These are phyloP conservation scores for Boletus vinaceobasis DNA, from an alignment of 768 basidiomycete genomes.

Conservation along the genomic window DNA sequence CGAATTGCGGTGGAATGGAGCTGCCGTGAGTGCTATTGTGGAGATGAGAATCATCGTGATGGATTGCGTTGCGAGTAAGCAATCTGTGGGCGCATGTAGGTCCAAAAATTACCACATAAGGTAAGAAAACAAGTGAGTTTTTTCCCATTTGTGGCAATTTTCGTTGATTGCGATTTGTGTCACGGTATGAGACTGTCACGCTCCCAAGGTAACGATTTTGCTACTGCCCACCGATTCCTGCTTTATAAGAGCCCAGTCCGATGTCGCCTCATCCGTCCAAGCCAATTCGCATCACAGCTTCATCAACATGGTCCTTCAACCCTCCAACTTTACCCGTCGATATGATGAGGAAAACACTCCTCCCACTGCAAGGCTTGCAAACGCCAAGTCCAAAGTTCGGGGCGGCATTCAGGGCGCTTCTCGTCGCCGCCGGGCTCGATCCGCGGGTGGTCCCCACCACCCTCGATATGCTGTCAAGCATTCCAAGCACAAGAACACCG, in stretches of 20 bases:
- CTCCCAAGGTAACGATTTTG: neutral
- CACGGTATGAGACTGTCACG: constrained; percentile 30
- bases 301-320: constrained; percentile 27
- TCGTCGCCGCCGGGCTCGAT: constrained; percentile 40
- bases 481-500: constrained; percentile 35
- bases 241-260: constrained; percentile 25
- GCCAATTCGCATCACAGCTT: neutral
- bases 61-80: constrained; percentile 24
- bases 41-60: constrained; percentile 4
- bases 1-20: neutral
- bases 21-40: constrained; percentile 4
- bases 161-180: constrained; percentile 30
- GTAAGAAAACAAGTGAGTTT: constrained; percentile 6
- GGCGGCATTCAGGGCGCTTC: constrained; percentile 33
- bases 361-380: constrained; percentile 12
- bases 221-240: constrained; percentile 4
- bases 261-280: neutral
- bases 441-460: constrained; percentile 25
- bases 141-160: constrained; percentile 22
- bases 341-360: constrained; percentile 35
- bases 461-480: constrained; percentile 37
- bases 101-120: constrained; percentile 27
- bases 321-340: constrained; percentile 21
- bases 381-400: constrained; percentile 17
- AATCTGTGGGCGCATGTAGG: constrained; percentile 26